Evolutionary conservation across 2,329 filamentous ascomycete species (phyloP).

Genomic region (Coccinonectria pachysandricola): DNA sequence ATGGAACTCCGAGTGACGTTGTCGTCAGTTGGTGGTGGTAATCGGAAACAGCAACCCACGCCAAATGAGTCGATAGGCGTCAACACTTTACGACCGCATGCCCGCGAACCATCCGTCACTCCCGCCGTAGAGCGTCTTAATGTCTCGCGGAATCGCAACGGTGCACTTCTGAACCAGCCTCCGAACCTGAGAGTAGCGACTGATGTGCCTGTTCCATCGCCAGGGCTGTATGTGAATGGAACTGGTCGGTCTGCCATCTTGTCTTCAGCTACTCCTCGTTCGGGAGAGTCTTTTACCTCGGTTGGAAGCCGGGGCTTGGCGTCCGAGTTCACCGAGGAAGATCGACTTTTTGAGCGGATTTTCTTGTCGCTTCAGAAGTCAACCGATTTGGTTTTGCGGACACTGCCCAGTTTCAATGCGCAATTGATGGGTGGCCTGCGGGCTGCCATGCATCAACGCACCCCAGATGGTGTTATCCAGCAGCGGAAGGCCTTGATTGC

Average conservation of each 20-base stretch:
- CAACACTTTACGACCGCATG: slow-evolving; percentile 40
- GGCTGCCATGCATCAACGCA: slow-evolving; percentile 49
- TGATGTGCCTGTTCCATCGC: slow-evolving; percentile 33
- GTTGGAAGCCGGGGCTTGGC: slow-evolving; percentile 35
- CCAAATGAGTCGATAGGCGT: slow-evolving; percentile 19
- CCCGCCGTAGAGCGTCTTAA: slow-evolving; percentile 40
- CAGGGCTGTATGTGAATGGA: slow-evolving; percentile 38
- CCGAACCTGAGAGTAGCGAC: slow-evolving; percentile 47
- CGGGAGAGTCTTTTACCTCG: slow-evolving; percentile 68
- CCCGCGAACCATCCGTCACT: slow-evolving; percentile 42
- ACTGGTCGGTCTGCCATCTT: slow-evolving; percentile 39
- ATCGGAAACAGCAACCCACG: slow-evolving; percentile 10
- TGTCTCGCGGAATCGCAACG: slow-evolving; percentile 24
- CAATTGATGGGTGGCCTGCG: slow-evolving; percentile 58
- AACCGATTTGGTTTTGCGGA: slow-evolving; percentile 61
- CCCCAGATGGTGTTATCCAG: slow-evolving; percentile 48
- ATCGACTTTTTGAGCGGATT: slow-evolving; percentile 71
- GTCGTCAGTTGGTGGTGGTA: slow-evolving; percentile 22
- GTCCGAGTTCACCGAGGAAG: slow-evolving; percentile 62
- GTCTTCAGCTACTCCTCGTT: slow-evolving; percentile 62
- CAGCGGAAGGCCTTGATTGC: slow-evolving; percentile 62
- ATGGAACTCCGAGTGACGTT: slow-evolving; percentile 54
- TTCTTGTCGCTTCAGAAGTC: slow-evolving; percentile 66
- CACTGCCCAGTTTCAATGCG: slow-evolving; percentile 57
- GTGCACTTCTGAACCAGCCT: slow-evolving; percentile 35